Evolutionary conservation across 352 stramenopile genomes (phyloP).

Genomic region (Pythium pectinolyticum): DNA sequence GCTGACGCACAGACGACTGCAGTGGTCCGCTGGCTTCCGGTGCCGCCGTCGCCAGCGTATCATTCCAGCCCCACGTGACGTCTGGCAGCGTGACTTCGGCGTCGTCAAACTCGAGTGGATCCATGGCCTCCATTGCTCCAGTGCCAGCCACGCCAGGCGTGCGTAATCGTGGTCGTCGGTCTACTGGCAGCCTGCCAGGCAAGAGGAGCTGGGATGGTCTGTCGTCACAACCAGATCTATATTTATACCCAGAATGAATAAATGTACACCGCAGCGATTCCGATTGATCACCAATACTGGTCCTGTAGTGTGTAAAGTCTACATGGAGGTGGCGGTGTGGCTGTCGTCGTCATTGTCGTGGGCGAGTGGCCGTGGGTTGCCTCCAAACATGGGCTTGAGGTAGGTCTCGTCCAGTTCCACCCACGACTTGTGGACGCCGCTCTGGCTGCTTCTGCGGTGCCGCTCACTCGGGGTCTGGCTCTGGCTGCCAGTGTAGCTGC

Average conservation of each 20-base stretch:
- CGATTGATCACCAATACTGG: no score
- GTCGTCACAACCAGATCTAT: no score
- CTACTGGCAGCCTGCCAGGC: neutral
- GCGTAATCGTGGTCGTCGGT: no score
- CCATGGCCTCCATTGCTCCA: neutral
- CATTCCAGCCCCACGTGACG: constrained; percentile 19
- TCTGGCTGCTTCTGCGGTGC: constrained; percentile 11
- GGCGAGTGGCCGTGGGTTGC: constrained; percentile 19
- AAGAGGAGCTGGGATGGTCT: neutral
- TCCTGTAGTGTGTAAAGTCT: no score
- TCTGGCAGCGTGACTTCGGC: constrained; percentile 14
- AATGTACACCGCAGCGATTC: no score
- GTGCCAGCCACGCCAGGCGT: no score
- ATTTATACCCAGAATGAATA: no score
- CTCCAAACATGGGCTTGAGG: constrained; percentile 32
- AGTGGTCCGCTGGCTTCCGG: neutral
- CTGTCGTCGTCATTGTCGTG: no score
- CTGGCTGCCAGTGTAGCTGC: neutral
- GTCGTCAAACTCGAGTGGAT: constrained; percentile 7
- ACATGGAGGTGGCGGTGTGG: no score
- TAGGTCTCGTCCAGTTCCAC: constrained; percentile 30
- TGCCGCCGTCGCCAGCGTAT: neutral
- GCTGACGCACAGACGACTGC: neutral
- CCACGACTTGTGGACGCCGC: constrained; percentile 25
- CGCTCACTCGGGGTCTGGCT: no score